A percentile compares a stretch with the other conserved stretches of the same genome.
These are phyloP conservation scores for Saturnispora kantuleensis DNA, from an alignment of 805 yeast species.

Conservation along the genomic window DNA sequence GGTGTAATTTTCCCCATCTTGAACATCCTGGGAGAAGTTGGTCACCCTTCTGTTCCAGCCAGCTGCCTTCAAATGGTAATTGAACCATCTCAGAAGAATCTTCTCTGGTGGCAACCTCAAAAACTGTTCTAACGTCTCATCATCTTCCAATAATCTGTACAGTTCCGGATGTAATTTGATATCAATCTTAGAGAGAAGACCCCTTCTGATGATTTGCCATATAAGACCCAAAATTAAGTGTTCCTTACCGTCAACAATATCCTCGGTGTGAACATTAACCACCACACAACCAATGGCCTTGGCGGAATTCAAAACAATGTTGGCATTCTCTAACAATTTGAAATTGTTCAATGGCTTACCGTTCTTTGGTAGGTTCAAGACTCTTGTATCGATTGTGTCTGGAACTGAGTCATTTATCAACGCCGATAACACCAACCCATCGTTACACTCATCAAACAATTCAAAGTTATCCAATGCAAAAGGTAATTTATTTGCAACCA, in stretches of 20 bases:
- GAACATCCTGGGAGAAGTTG: constrained; percentile 80
- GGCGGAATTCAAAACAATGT: constrained; percentile 95
- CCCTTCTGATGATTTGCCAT: constrained; percentile 97
- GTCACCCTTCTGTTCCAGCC: constrained; percentile 77
- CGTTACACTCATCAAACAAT: constrained; percentile 92
- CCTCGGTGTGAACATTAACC: constrained; percentile 94
- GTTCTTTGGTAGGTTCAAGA: constrained; percentile 75
- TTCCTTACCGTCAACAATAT: constrained; percentile 85
- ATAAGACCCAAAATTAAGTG: constrained; percentile 84
- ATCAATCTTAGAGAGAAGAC: constrained; percentile 87
- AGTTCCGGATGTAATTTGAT: constrained; percentile 94
- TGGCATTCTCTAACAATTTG: constrained; percentile 94
- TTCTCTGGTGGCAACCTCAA: constrained; percentile 96
- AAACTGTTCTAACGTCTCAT: constrained; percentile 94
- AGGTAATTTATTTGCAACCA: constrained; percentile 78
- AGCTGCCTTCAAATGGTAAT: constrained; percentile 90
- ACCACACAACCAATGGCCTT: constrained; percentile 98
- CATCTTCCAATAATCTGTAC: constrained; percentile 88
- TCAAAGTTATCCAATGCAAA: constrained; percentile 91
- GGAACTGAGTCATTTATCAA: constrained; percentile 97
- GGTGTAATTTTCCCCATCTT: constrained; percentile 94
- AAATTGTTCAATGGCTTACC: constrained; percentile 81
- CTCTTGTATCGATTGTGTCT: constrained; percentile 97
- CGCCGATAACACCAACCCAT: constrained; percentile 86
- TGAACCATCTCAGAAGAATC: constrained; percentile 93